Evolutionary conservation across 78 protist species (phyloP).

Genomic region (Dictyostelium citrinum): DNA sequence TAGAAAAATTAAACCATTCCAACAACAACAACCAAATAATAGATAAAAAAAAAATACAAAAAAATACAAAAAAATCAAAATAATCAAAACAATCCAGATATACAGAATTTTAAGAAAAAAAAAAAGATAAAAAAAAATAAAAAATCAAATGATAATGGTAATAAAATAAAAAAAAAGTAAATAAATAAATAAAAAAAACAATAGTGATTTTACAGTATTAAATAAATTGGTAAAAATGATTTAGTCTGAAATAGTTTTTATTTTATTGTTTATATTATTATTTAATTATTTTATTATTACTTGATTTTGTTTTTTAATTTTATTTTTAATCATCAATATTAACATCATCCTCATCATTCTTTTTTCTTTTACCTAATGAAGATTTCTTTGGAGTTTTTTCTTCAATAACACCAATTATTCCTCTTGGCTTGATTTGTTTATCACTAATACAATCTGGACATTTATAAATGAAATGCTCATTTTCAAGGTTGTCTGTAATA

Average conservation of each 20-base stretch:
- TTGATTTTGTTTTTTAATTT: neutral
- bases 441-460: constrained; percentile 29
- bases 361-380: neutral
- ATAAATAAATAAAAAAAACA: neutral
- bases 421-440: constrained; percentile 13
- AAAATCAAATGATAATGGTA: neutral
- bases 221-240: neutral
- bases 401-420: constrained; percentile 8
- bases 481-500: neutral
- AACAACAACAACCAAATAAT: neutral
- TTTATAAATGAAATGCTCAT: neutral
- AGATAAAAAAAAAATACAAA: neutral
- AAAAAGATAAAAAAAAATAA: neutral
- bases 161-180: neutral
- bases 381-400: neutral
- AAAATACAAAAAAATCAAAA: neutral
- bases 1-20: constrained; percentile 40
- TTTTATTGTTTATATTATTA: neutral
- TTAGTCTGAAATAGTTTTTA: no score
- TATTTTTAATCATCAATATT: constrained; percentile 30
- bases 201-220: neutral
- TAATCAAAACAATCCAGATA: neutral
- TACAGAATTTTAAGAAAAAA: neutral
- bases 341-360: constrained; percentile 35
- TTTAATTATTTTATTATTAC: neutral